Evolutionary conservation across 495 filamentous ascomycete species (phyloP).

Genomic region (Bryoglossum gracile): DNA sequence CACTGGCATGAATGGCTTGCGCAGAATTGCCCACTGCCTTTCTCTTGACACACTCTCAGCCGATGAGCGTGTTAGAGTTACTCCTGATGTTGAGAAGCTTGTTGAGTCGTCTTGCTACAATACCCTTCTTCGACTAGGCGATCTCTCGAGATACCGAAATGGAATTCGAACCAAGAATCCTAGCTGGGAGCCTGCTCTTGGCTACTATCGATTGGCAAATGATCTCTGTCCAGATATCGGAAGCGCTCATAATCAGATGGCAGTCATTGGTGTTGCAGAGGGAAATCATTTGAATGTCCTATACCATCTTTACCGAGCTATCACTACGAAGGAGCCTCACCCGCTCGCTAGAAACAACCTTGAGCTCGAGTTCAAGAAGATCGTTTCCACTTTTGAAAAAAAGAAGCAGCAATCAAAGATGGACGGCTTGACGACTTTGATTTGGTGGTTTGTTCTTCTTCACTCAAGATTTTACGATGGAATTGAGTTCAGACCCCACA

Average conservation of each 20-base stretch:
- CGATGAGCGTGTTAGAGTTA: conserved; percentile 34
- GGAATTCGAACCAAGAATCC: conserved; percentile 57
- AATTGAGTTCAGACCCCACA: conserved; percentile 57
- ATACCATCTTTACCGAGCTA: conserved; percentile 82
- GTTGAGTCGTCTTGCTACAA: conserved; percentile 73
- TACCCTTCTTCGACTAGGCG: conserved; percentile 78
- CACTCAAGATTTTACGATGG: conserved; percentile 80
- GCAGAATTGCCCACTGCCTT: conserved; percentile 60
- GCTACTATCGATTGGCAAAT: conserved; percentile 78
- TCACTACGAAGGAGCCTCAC: conserved; percentile 65
- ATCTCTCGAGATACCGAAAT: conserved; percentile 86
- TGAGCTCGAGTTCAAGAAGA: conserved; percentile 71
- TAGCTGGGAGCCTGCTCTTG: conserved; percentile 72
- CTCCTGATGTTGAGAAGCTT: conserved; percentile 42
- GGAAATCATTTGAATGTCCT: conserved; percentile 71
- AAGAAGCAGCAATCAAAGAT: conserved; percentile 8
- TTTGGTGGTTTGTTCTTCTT: conserved; percentile 78
- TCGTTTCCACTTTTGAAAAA: conserved; percentile 52
- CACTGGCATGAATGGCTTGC: conserved; percentile 63
- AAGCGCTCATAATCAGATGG: conserved; percentile 78
- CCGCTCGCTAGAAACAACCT: conserved; percentile 67
- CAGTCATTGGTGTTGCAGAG: conserved; percentile 71
- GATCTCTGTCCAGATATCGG: conserved; percentile 73
- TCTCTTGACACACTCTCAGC: conserved; percentile 42
- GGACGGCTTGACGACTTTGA: conserved; percentile 39